These are phyloP conservation scores for Lyophyllum decastes DNA, from an alignment of 768 basidiomycete species.

Conservation along the genomic window DNA sequence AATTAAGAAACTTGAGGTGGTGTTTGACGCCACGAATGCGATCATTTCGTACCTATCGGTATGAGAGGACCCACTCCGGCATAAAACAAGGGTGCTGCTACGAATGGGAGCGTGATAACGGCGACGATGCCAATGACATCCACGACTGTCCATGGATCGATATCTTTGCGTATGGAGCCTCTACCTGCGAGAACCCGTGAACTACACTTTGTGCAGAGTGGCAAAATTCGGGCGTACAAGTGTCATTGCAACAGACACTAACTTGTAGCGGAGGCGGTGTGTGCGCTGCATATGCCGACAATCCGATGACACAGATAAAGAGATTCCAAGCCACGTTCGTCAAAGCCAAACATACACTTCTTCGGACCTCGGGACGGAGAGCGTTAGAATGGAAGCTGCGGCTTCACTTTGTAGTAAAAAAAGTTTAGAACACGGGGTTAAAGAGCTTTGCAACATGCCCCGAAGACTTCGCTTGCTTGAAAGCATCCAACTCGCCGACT, in stretches of 20 bases:
- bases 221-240: not conserved
- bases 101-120: constrained; percentile 1
- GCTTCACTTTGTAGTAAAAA: not conserved
- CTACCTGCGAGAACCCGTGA: not conserved
- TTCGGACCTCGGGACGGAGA: not conserved
- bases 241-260: not conserved
- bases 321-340: not conserved
- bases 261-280: not conserved
- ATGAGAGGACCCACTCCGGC: not conserved
- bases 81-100: constrained; percentile 6
- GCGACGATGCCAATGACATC: constrained; percentile 7
- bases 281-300: not conserved
- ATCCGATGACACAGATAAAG: not conserved
- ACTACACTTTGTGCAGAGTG: not conserved
- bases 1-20: too few species aligned
- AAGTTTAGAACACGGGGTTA: not conserved
- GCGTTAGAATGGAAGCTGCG: not conserved
- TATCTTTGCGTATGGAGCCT: not conserved
- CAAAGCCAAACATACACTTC: not conserved
- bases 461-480: too few species aligned
- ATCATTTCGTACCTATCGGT: constrained; percentile 5
- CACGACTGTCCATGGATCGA: constrained; percentile 7
- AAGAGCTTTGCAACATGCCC: not conserved
- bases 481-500: too few species aligned
- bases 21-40: not conserved